Evolutionary conservation across 306 rosid genomes (phyloP), one percentile per base, ranked within the genome.

Genomic region (Gleditsia sinensis): DNA sequence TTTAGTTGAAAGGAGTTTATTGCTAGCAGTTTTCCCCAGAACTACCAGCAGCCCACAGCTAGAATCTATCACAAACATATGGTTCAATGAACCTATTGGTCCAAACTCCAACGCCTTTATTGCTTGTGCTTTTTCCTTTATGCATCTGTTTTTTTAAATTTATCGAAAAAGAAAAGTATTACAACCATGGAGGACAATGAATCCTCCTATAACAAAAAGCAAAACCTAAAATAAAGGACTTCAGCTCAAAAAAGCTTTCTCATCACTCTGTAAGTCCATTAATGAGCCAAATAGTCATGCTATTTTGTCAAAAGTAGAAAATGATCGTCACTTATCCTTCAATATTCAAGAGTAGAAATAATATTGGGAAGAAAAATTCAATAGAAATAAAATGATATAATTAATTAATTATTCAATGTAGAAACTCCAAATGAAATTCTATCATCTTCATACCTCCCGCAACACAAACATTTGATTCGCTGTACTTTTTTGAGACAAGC

Each of bases 401-500:
- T 5, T 37, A 7, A n/a, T n/a, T 51, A 54, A 54, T 48, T 33
- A 64, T 42, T 59, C 21, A 71, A 13, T n/a, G 19, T 48, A 53
- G 73, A 72, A 79, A 77, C 75, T 74, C 20, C 67, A 37, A 36
- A 60, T 40, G 69, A 66, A 74, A 50, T 55, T 66, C 27, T 70
- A 77, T 60, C 69, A 69, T 43, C 75, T 80, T n/a, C 89, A 78
- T 92, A 94, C 99, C 99, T 81, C 96, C 93, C 10, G 89, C 93
- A 70, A 92, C 88, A 63, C 98, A 94, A 71, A 94, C 84, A 83
- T 86, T 84, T 76, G 97, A 89, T 68, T 86, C 93, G 65, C 61
- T 86, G 63, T 57, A 20, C 76, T 81, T 84, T 75, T 71, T 90
- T 14, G 90, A 24, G 53, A 84, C 59, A 70, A 87, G 82, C 86